phyloP scores from a whole-genome alignment of 2,329 filamentous ascomycete species.

The Chlorencoelia australis region DNA sequence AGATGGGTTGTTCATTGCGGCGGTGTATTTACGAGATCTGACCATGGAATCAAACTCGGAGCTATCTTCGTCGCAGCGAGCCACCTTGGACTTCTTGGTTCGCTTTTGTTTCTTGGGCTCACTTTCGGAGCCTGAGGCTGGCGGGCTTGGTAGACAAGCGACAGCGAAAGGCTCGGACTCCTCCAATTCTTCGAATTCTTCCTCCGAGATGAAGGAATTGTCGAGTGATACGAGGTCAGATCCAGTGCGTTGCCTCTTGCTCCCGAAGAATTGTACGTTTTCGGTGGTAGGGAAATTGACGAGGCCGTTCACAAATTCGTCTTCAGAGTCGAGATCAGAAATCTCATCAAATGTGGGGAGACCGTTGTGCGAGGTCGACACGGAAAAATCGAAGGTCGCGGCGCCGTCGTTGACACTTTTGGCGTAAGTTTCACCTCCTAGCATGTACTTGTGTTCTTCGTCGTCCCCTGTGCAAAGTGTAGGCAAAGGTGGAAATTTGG shows the following conservation, averaged over 20 bases:
- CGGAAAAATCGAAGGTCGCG: slow-evolving; percentile 37
- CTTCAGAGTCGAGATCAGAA: slow-evolving; percentile 83
- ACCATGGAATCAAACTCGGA: slow-evolving; percentile 28
- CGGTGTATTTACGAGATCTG: slow-evolving; percentile 27
- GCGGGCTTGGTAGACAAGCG: slow-evolving; percentile 52
- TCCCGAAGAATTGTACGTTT: slow-evolving; percentile 49
- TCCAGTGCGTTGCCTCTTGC: slow-evolving; percentile 60
- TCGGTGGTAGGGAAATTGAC: slow-evolving; percentile 55
- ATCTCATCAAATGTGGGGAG: slow-evolving; percentile 74
- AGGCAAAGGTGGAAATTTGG: slow-evolving; percentile 56
- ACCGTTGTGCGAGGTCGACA: slow-evolving; percentile 36
- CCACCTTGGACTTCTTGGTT: slow-evolving; percentile 41
- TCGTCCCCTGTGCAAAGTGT: slow-evolving; percentile 52
- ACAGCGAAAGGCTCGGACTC: slow-evolving; percentile 53
- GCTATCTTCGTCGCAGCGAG: slow-evolving; percentile 24
- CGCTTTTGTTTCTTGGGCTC: slow-evolving; percentile 48
- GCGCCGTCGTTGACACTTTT: slow-evolving; percentile 33
- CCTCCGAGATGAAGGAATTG: slow-evolving; percentile 69
- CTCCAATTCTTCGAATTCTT: slow-evolving; percentile 66
- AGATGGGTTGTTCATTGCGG: slow-evolving; percentile 25
- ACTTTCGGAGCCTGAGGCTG: slow-evolving; percentile 40
- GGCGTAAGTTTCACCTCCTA: slow-evolving; percentile 29
- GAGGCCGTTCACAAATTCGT: slow-evolving; percentile 70
- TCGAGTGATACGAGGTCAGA: slow-evolving; percentile 59
- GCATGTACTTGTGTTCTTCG: slow-evolving; percentile 41